These are phyloP conservation scores for Phytophthora crassamura DNA, from an alignment of 352 stramenopile species.

Conservation along the genomic window DNA sequence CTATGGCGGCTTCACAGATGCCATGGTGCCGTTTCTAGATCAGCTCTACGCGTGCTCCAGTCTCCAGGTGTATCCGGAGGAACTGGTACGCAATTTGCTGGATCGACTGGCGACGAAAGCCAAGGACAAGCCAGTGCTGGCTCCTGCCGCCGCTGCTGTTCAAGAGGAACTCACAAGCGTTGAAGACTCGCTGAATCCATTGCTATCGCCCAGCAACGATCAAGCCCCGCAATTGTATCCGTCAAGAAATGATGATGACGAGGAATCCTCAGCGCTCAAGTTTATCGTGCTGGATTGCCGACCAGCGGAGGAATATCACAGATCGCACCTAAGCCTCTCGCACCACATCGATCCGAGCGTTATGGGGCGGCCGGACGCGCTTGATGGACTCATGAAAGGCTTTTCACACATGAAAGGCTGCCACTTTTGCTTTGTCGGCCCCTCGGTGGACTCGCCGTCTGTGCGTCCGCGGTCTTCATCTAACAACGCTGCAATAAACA, in stretches of 20 bases:
- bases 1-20: slow-evolving; percentile 76
- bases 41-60: slow-evolving; percentile 79
- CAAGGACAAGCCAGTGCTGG: slow-evolving; percentile 27
- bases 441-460: slow-evolving; percentile 43
- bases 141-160: slow-evolving; percentile 1
- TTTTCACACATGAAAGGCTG: slow-evolving; percentile 89
- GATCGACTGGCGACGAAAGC: slow-evolving; percentile 48
- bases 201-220: slow-evolving; percentile 33
- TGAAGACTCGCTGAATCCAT: slow-evolving; percentile 38
- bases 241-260: slow-evolving; percentile 25
- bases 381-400: slow-evolving; percentile 80
- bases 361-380: slow-evolving; percentile 68
- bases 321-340: slow-evolving; percentile 84
- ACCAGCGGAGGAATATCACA: slow-evolving; percentile 72
- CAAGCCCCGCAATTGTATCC: slow-evolving; percentile 23
- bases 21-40: slow-evolving; percentile 70
- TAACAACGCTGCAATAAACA: slow-evolving; percentile 51
- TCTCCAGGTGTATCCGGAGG: slow-evolving; percentile 83
- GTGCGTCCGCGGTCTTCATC: slow-evolving; percentile 29
- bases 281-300: slow-evolving; percentile 90
- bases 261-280: slow-evolving; percentile 33
- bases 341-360: slow-evolving; percentile 89
- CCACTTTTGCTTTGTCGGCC: slow-evolving; percentile 90
- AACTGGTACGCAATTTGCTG: slow-evolving; percentile 81
- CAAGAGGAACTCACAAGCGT: slow-evolving; percentile 16